Conservation (phyloP, 768 basidiomycete genomes). For the Leccinellum albellum region DNA sequence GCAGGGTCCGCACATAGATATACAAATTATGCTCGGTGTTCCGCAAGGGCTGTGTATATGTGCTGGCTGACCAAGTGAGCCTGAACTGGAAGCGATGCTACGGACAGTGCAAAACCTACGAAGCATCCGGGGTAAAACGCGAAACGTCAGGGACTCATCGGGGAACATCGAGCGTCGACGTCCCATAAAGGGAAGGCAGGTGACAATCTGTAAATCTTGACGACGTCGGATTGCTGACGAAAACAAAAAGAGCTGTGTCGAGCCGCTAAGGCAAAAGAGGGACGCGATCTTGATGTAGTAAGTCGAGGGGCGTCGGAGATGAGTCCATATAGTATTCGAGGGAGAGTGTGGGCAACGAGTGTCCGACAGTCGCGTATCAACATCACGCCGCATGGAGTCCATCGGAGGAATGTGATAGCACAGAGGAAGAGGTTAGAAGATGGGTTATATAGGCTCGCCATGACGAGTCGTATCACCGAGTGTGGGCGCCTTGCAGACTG, state of each 20-base stretch:
- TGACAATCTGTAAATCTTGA: background rate
- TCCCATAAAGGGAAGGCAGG: background rate
- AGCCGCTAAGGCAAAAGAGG: background rate
- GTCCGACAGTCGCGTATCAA: background rate
- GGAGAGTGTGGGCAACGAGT: constrained; percentile 2
- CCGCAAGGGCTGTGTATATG: background rate
- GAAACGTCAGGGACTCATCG: constrained; percentile 1
- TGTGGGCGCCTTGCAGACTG: constrained; percentile 1
- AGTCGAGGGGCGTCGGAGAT: background rate
- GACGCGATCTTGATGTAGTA: background rate
- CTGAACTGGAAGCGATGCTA: constrained; percentile 1
- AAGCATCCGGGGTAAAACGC: constrained; percentile 2
- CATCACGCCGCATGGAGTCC: background rate
- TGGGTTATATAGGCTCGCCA: too few relatives aligned
- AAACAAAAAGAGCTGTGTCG: too few relatives aligned
- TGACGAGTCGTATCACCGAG: constrained; percentile 1
- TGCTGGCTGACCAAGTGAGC: background rate
- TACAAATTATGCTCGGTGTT: background rate
- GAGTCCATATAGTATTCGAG: constrained; percentile 6
- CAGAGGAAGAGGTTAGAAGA: background rate
- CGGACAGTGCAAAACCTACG: background rate
- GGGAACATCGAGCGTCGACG: constrained; percentile 2
- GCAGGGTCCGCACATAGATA: background rate
- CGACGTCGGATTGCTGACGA: background rate
- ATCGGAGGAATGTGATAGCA: background rate